These are phyloP conservation scores for Fusarium begoniae DNA, from an alignment of 2,329 filamentous ascomycete species.

Conservation along the genomic window DNA sequence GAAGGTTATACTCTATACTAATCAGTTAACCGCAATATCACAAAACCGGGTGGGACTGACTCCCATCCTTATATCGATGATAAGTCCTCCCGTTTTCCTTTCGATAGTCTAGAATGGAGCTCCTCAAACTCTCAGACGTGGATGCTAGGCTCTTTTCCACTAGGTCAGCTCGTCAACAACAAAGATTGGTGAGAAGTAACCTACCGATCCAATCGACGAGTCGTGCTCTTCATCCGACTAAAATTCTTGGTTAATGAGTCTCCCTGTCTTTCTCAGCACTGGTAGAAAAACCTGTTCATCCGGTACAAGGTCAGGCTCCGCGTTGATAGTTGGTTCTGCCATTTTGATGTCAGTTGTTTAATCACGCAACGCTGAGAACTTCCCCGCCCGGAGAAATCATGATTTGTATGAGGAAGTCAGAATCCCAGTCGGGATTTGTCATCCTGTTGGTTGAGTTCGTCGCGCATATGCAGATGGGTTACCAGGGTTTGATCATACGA, in stretches of 20 bases:
- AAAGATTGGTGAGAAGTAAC: fast-evolving
- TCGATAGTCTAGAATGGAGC: constrained; percentile 31
- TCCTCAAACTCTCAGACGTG: constrained; percentile 21
- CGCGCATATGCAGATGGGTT: background rate
- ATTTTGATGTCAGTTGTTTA: background rate
- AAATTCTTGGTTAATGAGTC: background rate
- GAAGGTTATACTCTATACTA: constrained; percentile 1
- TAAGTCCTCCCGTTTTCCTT: constrained; percentile 34
- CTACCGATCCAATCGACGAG: background rate
- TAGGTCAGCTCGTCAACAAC: background rate
- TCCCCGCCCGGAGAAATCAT: background rate
- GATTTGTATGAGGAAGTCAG: background rate
- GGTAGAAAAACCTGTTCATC: constrained; percentile 9
- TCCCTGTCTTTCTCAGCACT: fast-evolving
- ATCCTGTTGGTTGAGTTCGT: background rate
- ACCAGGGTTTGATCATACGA: constrained; percentile 15
- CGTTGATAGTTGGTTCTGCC: constrained; percentile 1
- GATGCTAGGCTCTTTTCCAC: constrained; percentile 6
- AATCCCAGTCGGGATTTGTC: background rate
- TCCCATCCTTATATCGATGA: constrained; percentile 35
- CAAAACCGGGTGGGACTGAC: background rate
- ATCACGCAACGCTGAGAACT: background rate
- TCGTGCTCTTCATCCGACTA: constrained; percentile 1
- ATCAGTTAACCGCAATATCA: background rate
- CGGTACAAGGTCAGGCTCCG: background rate